Conservation (phyloP, 768 basidiomycete species). For the Suillus lakei region DNA sequence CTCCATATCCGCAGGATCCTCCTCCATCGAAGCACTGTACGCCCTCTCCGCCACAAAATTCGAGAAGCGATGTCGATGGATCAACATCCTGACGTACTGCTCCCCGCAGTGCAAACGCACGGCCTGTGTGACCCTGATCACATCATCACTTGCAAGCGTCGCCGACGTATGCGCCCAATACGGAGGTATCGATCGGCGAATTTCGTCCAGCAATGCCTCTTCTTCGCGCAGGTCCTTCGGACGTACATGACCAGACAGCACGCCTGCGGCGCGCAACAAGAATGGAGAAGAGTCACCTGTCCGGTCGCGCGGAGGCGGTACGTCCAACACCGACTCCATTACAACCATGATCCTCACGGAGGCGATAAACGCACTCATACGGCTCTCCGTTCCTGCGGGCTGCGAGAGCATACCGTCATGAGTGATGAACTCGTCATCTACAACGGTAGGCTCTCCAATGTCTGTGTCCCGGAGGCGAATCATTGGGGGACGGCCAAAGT, state of each 20-base stretch:
- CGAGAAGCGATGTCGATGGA: slow-evolving; percentile 86
- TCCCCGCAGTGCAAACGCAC: slow-evolving; percentile 87
- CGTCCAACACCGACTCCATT: slow-evolving; percentile 86
- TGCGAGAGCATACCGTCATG: slow-evolving; percentile 69
- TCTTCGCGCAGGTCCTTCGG: slow-evolving; percentile 78
- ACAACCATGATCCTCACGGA: slow-evolving; percentile 83
- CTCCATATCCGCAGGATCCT: slow-evolving; percentile 71
- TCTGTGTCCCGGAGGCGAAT: slow-evolving; percentile 89
- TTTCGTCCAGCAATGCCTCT: slow-evolving; percentile 80
- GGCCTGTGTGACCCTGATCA: slow-evolving; percentile 87
- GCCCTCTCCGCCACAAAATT: slow-evolving; percentile 75
- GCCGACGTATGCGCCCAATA: slow-evolving; percentile 85
- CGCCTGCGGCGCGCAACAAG: slow-evolving; percentile 68
- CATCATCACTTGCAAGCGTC: slow-evolving; percentile 82
- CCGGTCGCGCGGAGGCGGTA: slow-evolving; percentile 65
- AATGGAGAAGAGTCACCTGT: slow-evolving; percentile 76
- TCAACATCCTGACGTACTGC: slow-evolving; percentile 85
- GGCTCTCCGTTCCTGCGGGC: slow-evolving; percentile 71
- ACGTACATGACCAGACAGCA: slow-evolving; percentile 65
- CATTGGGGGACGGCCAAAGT: slow-evolving; percentile 89
- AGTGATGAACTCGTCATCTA: slow-evolving; percentile 91
- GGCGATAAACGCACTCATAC: slow-evolving; percentile 82
- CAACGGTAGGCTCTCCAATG: slow-evolving; percentile 81
- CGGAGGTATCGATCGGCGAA: slow-evolving; percentile 68
- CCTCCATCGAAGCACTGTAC: slow-evolving; percentile 45